These are phyloP conservation scores for Uronychia binucleata DNA, from an alignment of 73 alveolate genomes.

Conservation along the genomic window DNA sequence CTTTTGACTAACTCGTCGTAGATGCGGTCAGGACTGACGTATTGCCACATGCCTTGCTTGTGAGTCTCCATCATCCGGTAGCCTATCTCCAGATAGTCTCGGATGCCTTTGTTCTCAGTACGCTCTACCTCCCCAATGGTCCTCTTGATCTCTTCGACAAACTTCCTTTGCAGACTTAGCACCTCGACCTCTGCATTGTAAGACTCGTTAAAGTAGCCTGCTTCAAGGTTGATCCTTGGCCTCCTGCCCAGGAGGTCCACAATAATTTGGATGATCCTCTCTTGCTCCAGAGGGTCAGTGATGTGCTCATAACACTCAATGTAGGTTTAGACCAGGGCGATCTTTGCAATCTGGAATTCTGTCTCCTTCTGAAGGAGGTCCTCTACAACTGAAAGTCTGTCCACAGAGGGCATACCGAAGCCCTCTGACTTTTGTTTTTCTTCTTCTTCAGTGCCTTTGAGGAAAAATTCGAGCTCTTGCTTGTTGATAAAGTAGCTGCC, in stretches of 20 bases:
- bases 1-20: not conserved
- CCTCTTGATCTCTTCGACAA: constrained; percentile 70
- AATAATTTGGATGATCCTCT: constrained; percentile 70
- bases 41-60: constrained; percentile 16
- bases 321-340: constrained; percentile 73
- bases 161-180: constrained; percentile 64
- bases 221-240: constrained; percentile 79
- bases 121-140: constrained; percentile 70
- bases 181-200: constrained; percentile 78
- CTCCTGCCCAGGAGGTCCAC: constrained; percentile 80
- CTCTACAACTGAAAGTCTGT: constrained; percentile 73
- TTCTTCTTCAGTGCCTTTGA: not conserved
- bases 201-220: constrained; percentile 74
- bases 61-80: constrained; percentile 33
- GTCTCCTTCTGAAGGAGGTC: constrained; percentile 76
- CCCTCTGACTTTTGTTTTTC: constrained; percentile 27
- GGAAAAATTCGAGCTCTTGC: constrained; percentile 68
- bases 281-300: constrained; percentile 73
- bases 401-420: constrained; percentile 74
- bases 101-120: constrained; percentile 60
- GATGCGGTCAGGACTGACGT: not conserved
- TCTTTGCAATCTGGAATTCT: constrained; percentile 72
- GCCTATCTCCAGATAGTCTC: constrained; percentile 44
- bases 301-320: constrained; percentile 84
- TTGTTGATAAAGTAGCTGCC: constrained; percentile 79